phyloP scores from a whole-genome alignment of 2,329 filamentous ascomycete genomes.

The Exophiala sp. region DNA sequence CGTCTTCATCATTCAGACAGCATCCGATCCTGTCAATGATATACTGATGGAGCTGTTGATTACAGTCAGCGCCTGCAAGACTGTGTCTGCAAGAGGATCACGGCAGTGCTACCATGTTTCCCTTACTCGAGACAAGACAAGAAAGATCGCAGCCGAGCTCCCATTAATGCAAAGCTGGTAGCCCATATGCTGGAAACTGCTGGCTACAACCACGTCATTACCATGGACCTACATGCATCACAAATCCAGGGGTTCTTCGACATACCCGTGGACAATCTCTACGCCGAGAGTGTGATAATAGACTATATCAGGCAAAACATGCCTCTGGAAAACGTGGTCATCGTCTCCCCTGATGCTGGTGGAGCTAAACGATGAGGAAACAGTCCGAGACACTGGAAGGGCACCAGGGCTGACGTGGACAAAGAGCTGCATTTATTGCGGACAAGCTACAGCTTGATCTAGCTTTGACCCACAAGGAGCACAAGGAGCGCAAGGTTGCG shows the following conservation, averaged over 20 bases:
- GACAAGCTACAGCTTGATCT: too few species aligned
- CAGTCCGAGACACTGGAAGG: too few species aligned
- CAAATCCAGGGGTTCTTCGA: conserved; percentile 99
- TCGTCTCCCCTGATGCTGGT: conserved; percentile 91
- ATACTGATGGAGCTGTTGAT: conserved; percentile 93
- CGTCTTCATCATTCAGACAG: conserved; percentile 96
- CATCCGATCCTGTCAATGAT: conserved; percentile 88
- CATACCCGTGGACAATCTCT: conserved; percentile 85
- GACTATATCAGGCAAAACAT: conserved; percentile 73
- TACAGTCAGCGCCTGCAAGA: conserved; percentile 93
- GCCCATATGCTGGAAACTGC: conserved; percentile 91
- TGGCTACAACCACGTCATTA: conserved; percentile 87
- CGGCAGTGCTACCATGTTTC: conserved; percentile 77
- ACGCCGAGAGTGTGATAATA: conserved; percentile 58
- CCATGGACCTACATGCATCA: conserved; percentile 91
- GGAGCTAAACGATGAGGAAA: conserved; percentile 70
- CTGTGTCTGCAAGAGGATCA: conserved; percentile 68
- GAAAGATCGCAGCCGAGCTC: conserved; percentile 91
- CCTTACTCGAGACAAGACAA: conserved; percentile 94
- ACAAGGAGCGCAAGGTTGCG: too few species aligned
- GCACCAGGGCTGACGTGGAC: too few species aligned
- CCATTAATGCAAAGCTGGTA: conserved; percentile 68
- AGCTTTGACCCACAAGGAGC: too few species aligned
- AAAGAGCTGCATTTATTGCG: too few species aligned
- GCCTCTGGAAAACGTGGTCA: conserved; percentile 76